Evolutionary conservation across 306 rosid species (phyloP), one percentile per base, ranked within the genome.

Genomic region (Casuarina glauca): DNA sequence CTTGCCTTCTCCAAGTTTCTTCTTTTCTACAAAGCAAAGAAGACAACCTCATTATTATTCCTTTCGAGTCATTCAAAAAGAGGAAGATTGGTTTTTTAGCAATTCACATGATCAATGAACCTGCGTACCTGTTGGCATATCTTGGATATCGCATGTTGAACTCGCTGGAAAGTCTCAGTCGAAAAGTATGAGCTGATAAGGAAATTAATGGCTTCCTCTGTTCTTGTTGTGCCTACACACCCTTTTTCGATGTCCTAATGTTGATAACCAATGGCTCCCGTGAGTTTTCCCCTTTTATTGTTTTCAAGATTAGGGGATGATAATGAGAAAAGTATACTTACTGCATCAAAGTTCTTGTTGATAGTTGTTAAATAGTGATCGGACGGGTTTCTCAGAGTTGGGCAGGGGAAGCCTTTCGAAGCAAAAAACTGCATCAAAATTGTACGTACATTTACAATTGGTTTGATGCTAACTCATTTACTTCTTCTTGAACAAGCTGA

Each of bases 321-420:
- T 3, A 66, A 13, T 6, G 36, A 36, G 10, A 45, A 45, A 76
- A 66, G 4, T 39, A 41, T 43, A 36, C 87, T 9, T 78, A 89
- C 97, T 79, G 38, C 74, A 20, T 89, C 88, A n/a, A 91, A 91
- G 82, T 91, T 94, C 84, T 89, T 91, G 88, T 91, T 91, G 60
- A 91, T 86, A 43, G 87, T 89, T 82, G 84, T 86, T 15, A 91
- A 84, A 66, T 80, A 91, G 76, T 91, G 97, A 80, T 91, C 97
- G 46, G 94, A 84, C 43, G 93, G 94, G 46, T 91, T 91, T 69
- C 86, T 83, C 74, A 86, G 83, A 15, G 83, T 70, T 55, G 92
- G 91, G 49, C 97, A 89, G 5, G 89, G 94, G 74, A 91, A 91
- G 74, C 92, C 91, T 80, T 83, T 88, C 64, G 90, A 82, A 79